phyloP scores from a whole-genome alignment of 768 basidiomycete genomes.

The Lactarius sanguifluus region DNA sequence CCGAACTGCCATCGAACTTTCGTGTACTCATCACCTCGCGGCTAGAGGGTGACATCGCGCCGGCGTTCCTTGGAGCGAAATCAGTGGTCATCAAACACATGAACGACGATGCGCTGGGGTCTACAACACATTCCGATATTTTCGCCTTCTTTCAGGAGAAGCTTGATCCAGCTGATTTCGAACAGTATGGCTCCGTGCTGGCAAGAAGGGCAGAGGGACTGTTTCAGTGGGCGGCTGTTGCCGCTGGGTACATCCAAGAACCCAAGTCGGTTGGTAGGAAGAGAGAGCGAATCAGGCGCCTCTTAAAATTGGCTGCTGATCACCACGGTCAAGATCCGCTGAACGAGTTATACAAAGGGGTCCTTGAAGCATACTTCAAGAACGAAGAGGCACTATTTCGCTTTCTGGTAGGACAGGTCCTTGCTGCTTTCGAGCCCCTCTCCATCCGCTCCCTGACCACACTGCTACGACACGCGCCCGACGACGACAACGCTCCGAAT shows the following conservation, averaged over 20 bases:
- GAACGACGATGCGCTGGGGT: neutral
- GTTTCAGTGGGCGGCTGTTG: neutral
- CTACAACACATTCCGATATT: neutral
- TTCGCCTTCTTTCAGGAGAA: neutral
- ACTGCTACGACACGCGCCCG: neutral
- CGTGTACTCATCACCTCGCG: constrained; percentile 6
- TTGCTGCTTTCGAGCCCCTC: constrained; percentile 7
- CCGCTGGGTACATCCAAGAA: neutral
- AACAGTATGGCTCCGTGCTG: neutral
- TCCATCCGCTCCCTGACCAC: constrained; percentile 2
- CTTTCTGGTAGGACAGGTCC: constrained; percentile 1
- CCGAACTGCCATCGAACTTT: constrained; percentile 2
- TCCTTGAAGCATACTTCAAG: neutral
- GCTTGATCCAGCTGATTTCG: neutral
- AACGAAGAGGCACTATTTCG: neutral
- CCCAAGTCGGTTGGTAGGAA: neutral
- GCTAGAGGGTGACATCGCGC: neutral
- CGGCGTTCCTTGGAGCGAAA: neutral
- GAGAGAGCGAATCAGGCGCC: neutral
- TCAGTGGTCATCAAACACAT: neutral
- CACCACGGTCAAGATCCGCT: neutral
- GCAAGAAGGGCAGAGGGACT: constrained; percentile 1
- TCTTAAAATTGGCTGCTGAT: neutral
- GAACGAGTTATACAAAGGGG: neutral
- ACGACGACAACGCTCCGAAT: neutral